Base-by-base conservation (phyloP, 352 stramenopile genomes). In the Phytophthora meadii region DNA sequence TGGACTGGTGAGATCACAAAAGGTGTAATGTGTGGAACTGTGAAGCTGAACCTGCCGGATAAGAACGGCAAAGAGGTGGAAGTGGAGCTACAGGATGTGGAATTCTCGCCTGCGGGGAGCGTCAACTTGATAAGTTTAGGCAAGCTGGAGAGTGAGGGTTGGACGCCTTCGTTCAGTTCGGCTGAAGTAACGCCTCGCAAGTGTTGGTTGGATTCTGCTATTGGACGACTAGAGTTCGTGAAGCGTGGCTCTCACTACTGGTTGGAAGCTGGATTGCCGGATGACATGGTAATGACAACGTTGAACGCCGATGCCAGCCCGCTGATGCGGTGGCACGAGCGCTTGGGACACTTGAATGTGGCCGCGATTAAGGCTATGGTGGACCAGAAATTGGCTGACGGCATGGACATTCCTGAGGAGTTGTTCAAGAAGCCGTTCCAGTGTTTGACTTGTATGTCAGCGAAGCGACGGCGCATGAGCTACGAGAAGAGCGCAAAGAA, bases 371-470 rank as follows among this genome's bases (percentile, higher is more conserved):
- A 54, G 30, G 1, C 0, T 2, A 42, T 44, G 48, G 1, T 54
- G 48, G 30, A 42, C 11, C 6, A 9, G 0, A 10, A 12, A 0
- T 11, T 42, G 2, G 30, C 42, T 0, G 8, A 7, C 0, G 28
- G 17, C 3, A 44, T 54, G 17, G n/a, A 19, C 3, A 54, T 54
- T 22, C 30, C 30, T 0, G 3, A 9, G 5, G 48, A 32, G 4
- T 5, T 54, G 17, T 44, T 54, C 30, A 54, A 54, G 30, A 54
- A 54, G 30, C 32, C 42, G 7, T 54, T 54, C 9, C 2, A 12
- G 2, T 42, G 48, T 32, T 1, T 54, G 2, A 54, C 28, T 2
- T 54, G 30, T 19, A 44, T 54, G 15, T 30, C 40, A 1, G 14
- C 10, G 2, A 54, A 30, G 17, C 9, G 48, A 12, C 7, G 30